Evolutionary conservation across 2,329 filamentous ascomycete genomes (phyloP).

Genomic region (Scopulariopsis brevicaulis): DNA sequence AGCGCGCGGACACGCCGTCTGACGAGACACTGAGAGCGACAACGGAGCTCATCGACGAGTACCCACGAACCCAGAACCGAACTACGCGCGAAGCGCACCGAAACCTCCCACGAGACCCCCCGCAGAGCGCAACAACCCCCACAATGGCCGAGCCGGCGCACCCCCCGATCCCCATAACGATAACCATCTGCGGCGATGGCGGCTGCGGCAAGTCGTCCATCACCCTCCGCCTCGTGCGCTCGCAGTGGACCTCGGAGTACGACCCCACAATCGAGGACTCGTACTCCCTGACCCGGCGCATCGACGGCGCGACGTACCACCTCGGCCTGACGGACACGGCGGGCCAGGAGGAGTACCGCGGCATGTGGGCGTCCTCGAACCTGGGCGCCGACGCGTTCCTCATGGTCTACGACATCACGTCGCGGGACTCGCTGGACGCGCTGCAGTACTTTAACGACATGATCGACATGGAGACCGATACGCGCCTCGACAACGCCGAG

Average conservation of each 20-base stretch:
- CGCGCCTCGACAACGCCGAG: constrained; percentile 49
- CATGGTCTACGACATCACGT: constrained; percentile 81
- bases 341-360: constrained; percentile 82
- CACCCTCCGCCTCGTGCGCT: constrained; percentile 70
- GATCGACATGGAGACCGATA: constrained; percentile 74
- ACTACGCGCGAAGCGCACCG: too few species aligned
- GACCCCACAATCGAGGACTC: constrained; percentile 76
- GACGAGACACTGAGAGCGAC: too few species aligned
- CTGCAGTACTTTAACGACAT: constrained; percentile 72
- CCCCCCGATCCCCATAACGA: constrained; percentile 47
- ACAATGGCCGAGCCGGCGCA: neutral
- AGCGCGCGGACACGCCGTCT: neutral
- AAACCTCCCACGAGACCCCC: too few species aligned
- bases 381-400: constrained; percentile 73
- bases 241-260: constrained; percentile 76
- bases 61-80: too few species aligned
- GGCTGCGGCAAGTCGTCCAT: constrained; percentile 80
- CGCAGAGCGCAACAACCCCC: too few species aligned
- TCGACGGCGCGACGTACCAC: constrained; percentile 73
- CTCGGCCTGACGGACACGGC: constrained; percentile 73
- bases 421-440: constrained; percentile 53
- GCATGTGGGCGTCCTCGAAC: constrained; percentile 74
- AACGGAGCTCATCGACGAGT: too few species aligned
- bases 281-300: constrained; percentile 69
- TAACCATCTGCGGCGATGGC: constrained; percentile 80